Evolutionary conservation across 2,329 filamentous ascomycete genomes (phyloP), one percentile per base, ranked within the genome.

Genomic region (Colletotrichum sp.): DNA sequence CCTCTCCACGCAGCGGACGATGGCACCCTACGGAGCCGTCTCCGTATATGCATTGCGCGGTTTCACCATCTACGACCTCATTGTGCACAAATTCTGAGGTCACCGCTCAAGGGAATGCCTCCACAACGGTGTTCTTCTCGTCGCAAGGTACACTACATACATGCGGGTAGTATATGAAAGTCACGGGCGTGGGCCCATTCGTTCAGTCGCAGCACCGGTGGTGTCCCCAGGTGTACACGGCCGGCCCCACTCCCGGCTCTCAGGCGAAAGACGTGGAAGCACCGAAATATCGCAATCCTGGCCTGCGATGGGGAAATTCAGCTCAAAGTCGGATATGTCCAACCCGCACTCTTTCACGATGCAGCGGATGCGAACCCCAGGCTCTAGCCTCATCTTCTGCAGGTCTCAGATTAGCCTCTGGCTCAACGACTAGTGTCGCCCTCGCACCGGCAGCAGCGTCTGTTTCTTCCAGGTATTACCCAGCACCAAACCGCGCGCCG

Each of bases 201-300:
- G 13, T 39, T 59, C 68, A 61, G 67, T 48, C 44, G 44, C 44
- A 52, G 44, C 44, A 8, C 44, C 44, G 16, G 36, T 39, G 16
- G n/a, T 22, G 44, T 48, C n/a, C n/a, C 44, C 44, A 52, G n/a
- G 44, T 5, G n/a, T 3, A 52, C 44, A 63, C 68, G 57, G 36
- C 55, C 39, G 64, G 57, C 44, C 73, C 69, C 70, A 72, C 64
- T 39, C 22, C 70, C 36, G 48, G 39, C 70, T 34, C 27, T 44
- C 44, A 25, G 22, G 28, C 39, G 63, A 59, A 73, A 68, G 57
- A 39, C 16, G 36, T 39, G 36, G 36, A 59, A 44, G 8, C 70
- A 63, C 60, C 34, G 36, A 65, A 32, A 75, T 70, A 76, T 76
- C 73, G 76, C 69, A 76, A 77, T 76, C n/a, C 66, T 36, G 39